Evolutionary conservation across 768 basidiomycete species (phyloP), one percentile per base, ranked within the genome.

Genomic region (Tylopilus intermedius): DNA sequence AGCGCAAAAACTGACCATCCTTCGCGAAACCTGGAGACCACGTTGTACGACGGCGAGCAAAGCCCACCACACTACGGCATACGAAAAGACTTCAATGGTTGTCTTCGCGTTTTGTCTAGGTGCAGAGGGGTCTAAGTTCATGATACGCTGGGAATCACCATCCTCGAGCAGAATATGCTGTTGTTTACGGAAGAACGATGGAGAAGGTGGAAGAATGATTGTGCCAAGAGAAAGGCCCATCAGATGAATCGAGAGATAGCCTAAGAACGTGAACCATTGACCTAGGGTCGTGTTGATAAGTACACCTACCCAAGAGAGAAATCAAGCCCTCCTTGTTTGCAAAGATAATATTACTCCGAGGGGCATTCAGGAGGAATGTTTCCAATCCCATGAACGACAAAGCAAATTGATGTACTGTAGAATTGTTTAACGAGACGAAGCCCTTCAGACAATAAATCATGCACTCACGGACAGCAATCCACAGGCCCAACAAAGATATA

Each of bases 291-390:
- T 8, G 11, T 21, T 32, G n/a, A 37, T 42, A 27, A 43, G 10
- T 21, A 26, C 4, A 48, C 70, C 51, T 50, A 86, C 89, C 91
- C 50, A 80, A 68, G 18, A 95, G 75, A 1, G 90, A 93, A 30
- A 87, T 75, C 21, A 99, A 63, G 0, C 96, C 96, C 67, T 99
- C 96, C 64, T 96, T 96, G 74, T 99, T 98, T 18, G 82, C 78
- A 32, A 80, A 83, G 32, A 97, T 58, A 4, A 94, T 44, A 32
- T 77, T 76, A 9, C 69, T 72, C 8, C 95, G 81, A 3, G 83
- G 79, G 0, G 82, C 79, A 1, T 79, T 64, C 26, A 95, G 74
- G 4, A 90, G 79, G 70, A 83, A 92, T 0, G 70, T 44, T 61
- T 85, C 78, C 6, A 94, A 67, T 1, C 79, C 75, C 7, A 76